A percentile compares a stretch with the other conserved stretches of the same genome.
These are phyloP conservation scores for Trichoderma sp. DNA, from an alignment of 2,329 filamentous ascomycete genomes.

Conservation along the genomic window DNA sequence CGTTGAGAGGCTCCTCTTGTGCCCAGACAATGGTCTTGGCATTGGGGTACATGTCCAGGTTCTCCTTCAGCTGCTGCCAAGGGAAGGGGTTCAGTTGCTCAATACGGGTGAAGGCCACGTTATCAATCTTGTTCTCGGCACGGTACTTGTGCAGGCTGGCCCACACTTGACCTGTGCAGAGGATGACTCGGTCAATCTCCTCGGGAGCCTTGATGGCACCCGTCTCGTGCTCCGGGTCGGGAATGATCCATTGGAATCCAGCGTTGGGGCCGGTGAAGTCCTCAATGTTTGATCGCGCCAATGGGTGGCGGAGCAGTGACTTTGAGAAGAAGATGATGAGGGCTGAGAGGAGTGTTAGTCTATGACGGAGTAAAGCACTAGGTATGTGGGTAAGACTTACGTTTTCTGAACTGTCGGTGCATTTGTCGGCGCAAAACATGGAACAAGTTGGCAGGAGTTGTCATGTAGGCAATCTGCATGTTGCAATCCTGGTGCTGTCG, in stretches of 20 bases:
- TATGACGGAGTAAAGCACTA: neutral
- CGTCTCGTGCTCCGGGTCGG: conserved; percentile 78
- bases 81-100: conserved; percentile 99
- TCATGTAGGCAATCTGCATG: conserved; percentile 98
- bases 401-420: conserved; percentile 99
- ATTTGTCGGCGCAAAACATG: conserved; percentile 95
- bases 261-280: conserved; percentile 82
- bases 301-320: conserved; percentile 87
- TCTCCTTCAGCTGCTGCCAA: conserved; percentile 94
- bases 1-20: conserved; percentile 97
- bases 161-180: conserved; percentile 95
- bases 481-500: conserved; percentile 99
- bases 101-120: conserved; percentile 90
- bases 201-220: conserved; percentile 74
- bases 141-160: conserved; percentile 88
- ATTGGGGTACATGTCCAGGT: conserved; percentile 95
- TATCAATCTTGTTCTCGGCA: conserved; percentile 78
- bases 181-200: conserved; percentile 88
- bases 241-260: conserved; percentile 96
- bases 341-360: conserved; percentile 49
- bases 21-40: conserved; percentile 96
- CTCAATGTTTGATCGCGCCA: conserved; percentile 84
- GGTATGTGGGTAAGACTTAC: conserved; percentile 54
- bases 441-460: conserved; percentile 93
- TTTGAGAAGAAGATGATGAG: conserved; percentile 99